Evolutionary conservation across 495 filamentous ascomycete genomes (phyloP).

Genomic region (Parmelia sp.): DNA sequence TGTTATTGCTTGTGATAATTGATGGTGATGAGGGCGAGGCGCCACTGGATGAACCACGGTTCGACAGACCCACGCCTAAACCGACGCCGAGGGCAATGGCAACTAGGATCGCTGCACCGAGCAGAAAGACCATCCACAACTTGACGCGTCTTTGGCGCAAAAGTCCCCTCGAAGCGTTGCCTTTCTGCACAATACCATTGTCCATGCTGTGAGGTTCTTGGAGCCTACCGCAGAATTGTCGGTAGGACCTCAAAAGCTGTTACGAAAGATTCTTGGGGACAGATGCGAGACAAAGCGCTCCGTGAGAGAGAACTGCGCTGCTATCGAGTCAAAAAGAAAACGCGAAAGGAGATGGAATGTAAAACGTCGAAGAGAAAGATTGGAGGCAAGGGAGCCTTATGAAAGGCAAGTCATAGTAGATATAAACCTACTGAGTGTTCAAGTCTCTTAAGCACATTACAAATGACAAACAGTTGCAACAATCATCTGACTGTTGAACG

Average conservation of each 20-base stretch:
- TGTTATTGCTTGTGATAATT: background rate
- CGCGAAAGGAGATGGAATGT: background rate
- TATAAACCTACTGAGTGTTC: too few species aligned
- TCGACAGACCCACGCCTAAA: conserved; percentile 4
- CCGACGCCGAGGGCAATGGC: conserved; percentile 6
- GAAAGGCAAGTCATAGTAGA: background rate
- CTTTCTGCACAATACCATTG: background rate
- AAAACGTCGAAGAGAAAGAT: background rate
- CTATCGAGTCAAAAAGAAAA: background rate
- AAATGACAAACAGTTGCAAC: background rate
- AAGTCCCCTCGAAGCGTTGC: background rate
- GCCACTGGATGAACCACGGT: background rate
- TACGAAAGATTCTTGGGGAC: background rate
- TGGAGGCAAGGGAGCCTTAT: background rate
- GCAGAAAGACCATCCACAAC: background rate
- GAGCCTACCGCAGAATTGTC: background rate
- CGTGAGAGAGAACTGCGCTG: background rate
- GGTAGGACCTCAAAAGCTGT: background rate
- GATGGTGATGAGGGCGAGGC: conserved; percentile 4
- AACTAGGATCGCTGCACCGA: conserved; percentile 1
- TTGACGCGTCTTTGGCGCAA: background rate
- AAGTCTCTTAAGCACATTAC: too few species aligned
- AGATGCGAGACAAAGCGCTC: background rate
- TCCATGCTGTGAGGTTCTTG: background rate
- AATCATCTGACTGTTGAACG: too few species aligned